Conservation (phyloP, 768 basidiomycete genomes). For the Rickenella mellea region DNA sequence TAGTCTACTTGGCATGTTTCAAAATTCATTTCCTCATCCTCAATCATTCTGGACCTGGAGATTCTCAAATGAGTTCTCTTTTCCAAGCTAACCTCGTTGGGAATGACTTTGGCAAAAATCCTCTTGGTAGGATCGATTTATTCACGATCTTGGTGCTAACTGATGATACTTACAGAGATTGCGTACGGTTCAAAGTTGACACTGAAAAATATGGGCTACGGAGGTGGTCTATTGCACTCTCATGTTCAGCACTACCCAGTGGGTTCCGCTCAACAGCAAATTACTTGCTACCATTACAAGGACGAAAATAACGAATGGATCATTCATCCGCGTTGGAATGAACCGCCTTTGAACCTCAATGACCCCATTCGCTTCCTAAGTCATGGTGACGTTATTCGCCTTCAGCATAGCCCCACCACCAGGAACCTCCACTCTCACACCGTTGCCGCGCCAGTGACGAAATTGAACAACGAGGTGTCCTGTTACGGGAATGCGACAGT, state of each 20-base stretch:
- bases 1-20: conserved; percentile 92
- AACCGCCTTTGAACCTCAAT: conserved; percentile 54
- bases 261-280: conserved; percentile 90
- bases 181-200: conserved; percentile 87
- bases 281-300: conserved; percentile 99
- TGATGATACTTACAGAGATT: conserved; percentile 42
- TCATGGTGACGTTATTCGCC: conserved; percentile 70
- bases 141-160: neutral
- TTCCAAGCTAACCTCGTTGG: conserved; percentile 96
- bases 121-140: conserved; percentile 49
- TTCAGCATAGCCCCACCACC: conserved; percentile 73
- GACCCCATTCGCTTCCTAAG: conserved; percentile 61
- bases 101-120: conserved; percentile 88
- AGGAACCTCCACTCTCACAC: conserved; percentile 91
- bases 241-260: conserved; percentile 93
- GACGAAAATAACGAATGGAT: conserved; percentile 94
- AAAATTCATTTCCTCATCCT: conserved; percentile 94
- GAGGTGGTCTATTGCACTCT: conserved; percentile 92
- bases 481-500: conserved; percentile 87
- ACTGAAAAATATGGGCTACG: conserved; percentile 95
- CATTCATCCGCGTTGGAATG: conserved; percentile 75
- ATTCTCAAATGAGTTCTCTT: conserved; percentile 96
- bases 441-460: conserved; percentile 80
- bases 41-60: conserved; percentile 91
- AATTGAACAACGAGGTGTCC: conserved; percentile 85